Base-by-base conservation (phyloP, 2,329 filamentous ascomycete species). In the Rhytidhysteron rufulum region DNA sequence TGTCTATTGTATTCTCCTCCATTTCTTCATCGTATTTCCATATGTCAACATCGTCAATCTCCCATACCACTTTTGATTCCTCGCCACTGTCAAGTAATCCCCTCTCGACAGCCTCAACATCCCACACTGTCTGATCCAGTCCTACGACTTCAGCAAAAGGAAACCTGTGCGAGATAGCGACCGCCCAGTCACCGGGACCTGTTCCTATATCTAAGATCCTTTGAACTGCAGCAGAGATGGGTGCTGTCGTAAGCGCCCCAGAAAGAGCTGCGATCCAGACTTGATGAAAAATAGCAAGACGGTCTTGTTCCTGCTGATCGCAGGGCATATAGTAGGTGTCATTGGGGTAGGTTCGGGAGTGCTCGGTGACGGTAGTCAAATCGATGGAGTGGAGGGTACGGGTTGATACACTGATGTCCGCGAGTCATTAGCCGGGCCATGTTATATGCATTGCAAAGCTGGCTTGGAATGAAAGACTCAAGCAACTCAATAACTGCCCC, bases 321-420 rank as follows among this genome's bases (percentile, higher is more conserved):
- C 83, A 83, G 11, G 82, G 82, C 73, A 84, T 81, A 57, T 72
- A 80, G 53, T 83, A 85, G 24, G 72, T 70, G 24, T 75, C 69
- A 53, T 82, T 81, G 55, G 80, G 82, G 48, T 82, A 76, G 19
- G 64, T 73, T 17, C 82, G 77, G 31, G 73, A 78, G 61, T 85
- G 76, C 46, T 84, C 79, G 44, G 75, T 67, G 40, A 78, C 68
- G 47, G 77, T 76, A 54, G 80, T 73, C 22, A 83, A 67, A 45
- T 70, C 67, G 34, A 75, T 72, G 31, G 59, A 64, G 37, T 65
- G 52, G 20, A 67, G 37, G n/a, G 60, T 63, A 20, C 62, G 62
- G 22, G 60, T 61, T 33, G 63, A 66, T 36, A 51, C 53, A 43
- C 61, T 65, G 49, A 5, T n/a, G 13, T 11, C 5, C n/a, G 19